These are phyloP conservation scores for Domatiomyces globalis DNA, from an alignment of 2,329 filamentous ascomycete species.

Conservation along the genomic window DNA sequence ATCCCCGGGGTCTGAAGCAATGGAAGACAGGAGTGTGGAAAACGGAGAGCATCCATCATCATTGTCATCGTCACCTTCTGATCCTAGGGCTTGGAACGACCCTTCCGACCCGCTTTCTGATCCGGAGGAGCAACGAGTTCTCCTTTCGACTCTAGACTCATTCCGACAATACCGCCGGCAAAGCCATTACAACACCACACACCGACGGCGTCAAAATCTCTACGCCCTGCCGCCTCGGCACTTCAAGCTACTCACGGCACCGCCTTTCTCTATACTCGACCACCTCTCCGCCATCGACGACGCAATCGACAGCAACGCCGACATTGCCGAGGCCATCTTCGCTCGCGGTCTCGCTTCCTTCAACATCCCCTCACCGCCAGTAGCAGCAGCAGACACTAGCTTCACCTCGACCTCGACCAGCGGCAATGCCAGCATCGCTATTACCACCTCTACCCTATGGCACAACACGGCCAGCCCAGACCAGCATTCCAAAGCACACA, in stretches of 20 bases:
- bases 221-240: slow-evolving; percentile 76
- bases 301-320: slow-evolving; percentile 77
- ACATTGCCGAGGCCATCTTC: slow-evolving; percentile 66
- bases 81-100: slow-evolving; percentile 6
- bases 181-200: slow-evolving; percentile 81
- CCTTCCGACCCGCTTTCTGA: slow-evolving; percentile 55
- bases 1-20: no score
- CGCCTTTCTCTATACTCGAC: slow-evolving; percentile 71
- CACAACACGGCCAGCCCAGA: slow-evolving; percentile 52
- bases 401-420: slow-evolving; percentile 38
- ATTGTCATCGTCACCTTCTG: background rate
- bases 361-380: slow-evolving; percentile 5
- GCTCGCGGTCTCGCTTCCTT: slow-evolving; percentile 40
- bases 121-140: slow-evolving; percentile 63
- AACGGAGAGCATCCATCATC: no score
- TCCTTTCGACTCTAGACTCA: slow-evolving; percentile 74
- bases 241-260: slow-evolving; percentile 65
- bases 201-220: slow-evolving; percentile 79
- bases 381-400: slow-evolving; percentile 23
- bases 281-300: slow-evolving; percentile 67
- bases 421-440: no score
- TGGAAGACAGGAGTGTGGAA: no score
- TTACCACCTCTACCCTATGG: slow-evolving; percentile 50
- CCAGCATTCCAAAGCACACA: slow-evolving; percentile 82
- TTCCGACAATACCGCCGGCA: slow-evolving; percentile 76